A percentile compares a stretch with the other conserved stretches of the same genome.
phyloP scores from a whole-genome alignment of 495 filamentous ascomycete species.

The Oidiodendron maius region DNA sequence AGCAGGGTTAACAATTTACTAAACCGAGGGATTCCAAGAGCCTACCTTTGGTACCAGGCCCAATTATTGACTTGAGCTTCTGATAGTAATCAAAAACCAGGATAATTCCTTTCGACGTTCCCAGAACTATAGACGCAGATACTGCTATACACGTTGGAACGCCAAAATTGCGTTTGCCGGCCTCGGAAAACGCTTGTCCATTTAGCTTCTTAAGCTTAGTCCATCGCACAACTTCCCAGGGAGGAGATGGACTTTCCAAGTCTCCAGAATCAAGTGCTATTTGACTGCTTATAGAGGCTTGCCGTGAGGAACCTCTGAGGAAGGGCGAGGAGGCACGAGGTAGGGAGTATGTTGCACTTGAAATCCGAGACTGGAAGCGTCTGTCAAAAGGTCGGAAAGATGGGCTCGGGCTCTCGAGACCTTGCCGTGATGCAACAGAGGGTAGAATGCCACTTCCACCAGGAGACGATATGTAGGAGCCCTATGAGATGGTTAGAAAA shows the following conservation, averaged over 20 bases:
- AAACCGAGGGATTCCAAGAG: neutral
- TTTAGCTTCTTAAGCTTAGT: slow-evolving; percentile 88
- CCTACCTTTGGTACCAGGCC: slow-evolving; percentile 87
- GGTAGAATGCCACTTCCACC: slow-evolving; percentile 52
- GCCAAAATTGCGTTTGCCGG: slow-evolving; percentile 87
- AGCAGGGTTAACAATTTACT: slow-evolving; percentile 19
- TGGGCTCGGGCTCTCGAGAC: slow-evolving; percentile 56
- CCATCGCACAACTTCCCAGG: slow-evolving; percentile 97
- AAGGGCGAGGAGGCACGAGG: slow-evolving; percentile 74
- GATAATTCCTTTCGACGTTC: slow-evolving; percentile 89
- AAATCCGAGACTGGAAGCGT: slow-evolving; percentile 80
- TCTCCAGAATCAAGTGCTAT: slow-evolving; percentile 50
- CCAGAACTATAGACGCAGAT: slow-evolving; percentile 82
- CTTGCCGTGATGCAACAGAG: slow-evolving; percentile 38
- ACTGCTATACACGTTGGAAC: slow-evolving; percentile 86
- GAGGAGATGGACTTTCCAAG: slow-evolving; percentile 60
- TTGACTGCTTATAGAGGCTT: slow-evolving; percentile 58
- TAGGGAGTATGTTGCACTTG: slow-evolving; percentile 51
- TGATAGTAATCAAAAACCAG: slow-evolving; percentile 97
- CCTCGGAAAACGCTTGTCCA: slow-evolving; percentile 87
- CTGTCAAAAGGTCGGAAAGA: slow-evolving; percentile 90
- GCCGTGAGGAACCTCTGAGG: slow-evolving; percentile 66
- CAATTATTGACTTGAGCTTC: slow-evolving; percentile 86
- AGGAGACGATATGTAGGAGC: slow-evolving; percentile 72
- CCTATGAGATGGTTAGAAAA: slow-evolving; percentile 43